These are phyloP conservation scores for Pythium oligandrum DNA, from an alignment of 352 stramenopile species.

Conservation along the genomic window DNA sequence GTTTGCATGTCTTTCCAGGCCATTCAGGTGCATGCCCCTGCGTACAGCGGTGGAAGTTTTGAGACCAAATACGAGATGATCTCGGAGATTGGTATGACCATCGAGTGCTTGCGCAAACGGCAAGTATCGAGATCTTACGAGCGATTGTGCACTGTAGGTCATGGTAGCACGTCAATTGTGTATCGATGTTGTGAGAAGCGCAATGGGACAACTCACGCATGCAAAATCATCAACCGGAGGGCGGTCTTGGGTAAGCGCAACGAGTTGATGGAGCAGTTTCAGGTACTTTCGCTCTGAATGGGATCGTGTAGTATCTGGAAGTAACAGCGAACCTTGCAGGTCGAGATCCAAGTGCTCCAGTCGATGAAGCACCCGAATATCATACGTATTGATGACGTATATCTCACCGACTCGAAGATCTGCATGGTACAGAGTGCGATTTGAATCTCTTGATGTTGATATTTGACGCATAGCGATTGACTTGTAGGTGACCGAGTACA, in stretches of 20 bases:
- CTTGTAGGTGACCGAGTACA: constrained; percentile 80
- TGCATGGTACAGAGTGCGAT: constrained; percentile 52
- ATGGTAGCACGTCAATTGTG: constrained; percentile 81
- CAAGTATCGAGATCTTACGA: neutral
- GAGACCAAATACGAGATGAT: constrained; percentile 84
- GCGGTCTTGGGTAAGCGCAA: constrained; percentile 67
- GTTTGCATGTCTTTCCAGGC: constrained; percentile 18
- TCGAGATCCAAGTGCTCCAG: constrained; percentile 89
- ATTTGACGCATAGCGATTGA: neutral
- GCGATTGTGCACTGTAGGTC: constrained; percentile 28
- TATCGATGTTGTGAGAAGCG: constrained; percentile 74
- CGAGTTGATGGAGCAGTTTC: constrained; percentile 84
- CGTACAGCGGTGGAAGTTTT: constrained; percentile 65
- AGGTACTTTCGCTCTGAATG: constrained; percentile 29
- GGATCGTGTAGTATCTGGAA: constrained; percentile 2
- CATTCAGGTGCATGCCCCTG: constrained; percentile 66
- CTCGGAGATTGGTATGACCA: constrained; percentile 69
- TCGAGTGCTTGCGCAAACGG: too few species aligned
- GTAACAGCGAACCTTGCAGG: constrained; percentile 20
- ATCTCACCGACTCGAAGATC: constrained; percentile 78
- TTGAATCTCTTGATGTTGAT: neutral
- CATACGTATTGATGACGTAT: constrained; percentile 87
- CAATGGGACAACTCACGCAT: constrained; percentile 50
- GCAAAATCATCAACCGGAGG: constrained; percentile 87
- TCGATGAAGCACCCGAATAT: constrained; percentile 88